Evolutionary conservation across 1,284 basidiomycete genomes (phyloP).

Genomic region (Cystobasidium pallidum): DNA sequence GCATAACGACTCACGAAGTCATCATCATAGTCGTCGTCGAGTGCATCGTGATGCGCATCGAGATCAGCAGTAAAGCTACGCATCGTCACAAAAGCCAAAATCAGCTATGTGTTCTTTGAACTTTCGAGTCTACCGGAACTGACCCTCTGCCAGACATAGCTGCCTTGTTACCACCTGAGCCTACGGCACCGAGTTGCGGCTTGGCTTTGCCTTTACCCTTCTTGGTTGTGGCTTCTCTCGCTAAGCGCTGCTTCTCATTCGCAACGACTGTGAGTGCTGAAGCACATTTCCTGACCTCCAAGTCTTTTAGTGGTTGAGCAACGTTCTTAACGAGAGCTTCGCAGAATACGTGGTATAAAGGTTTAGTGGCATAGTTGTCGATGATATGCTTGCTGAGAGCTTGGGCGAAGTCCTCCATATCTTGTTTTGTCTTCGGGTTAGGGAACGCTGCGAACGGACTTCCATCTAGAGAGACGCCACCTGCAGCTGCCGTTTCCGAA

Average conservation of each 20-base stretch:
- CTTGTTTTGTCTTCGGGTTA: constrained; percentile 80
- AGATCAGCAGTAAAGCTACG: constrained; percentile 47
- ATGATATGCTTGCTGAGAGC: constrained; percentile 73
- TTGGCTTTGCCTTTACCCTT: constrained; percentile 66
- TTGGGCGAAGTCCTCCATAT: constrained; percentile 73
- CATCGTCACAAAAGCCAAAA: neutral
- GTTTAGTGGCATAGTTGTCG: constrained; percentile 75
- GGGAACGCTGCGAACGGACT: constrained; percentile 66
- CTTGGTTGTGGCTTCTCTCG: constrained; percentile 77
- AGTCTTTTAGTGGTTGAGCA: constrained; percentile 74
- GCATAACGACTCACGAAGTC: constrained; percentile 47
- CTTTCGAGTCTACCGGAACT: neutral
- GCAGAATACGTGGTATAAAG: constrained; percentile 77
- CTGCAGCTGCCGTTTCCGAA: constrained; percentile 2
- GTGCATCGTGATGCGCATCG: constrained; percentile 48
- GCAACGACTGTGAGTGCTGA: constrained; percentile 78
- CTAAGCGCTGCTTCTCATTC: constrained; percentile 92
- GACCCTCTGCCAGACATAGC: constrained; percentile 44
- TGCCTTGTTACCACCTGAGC: constrained; percentile 39
- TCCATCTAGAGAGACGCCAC: constrained; percentile 15
- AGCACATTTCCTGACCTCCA: constrained; percentile 84
- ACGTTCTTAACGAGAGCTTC: constrained; percentile 77
- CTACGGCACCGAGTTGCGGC: constrained; percentile 45
- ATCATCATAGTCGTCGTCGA: constrained; percentile 51
- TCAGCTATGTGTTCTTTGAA: neutral